phyloP scores from a whole-genome alignment of 306 rosid species.

The Gastrolobium villosum region DNA sequence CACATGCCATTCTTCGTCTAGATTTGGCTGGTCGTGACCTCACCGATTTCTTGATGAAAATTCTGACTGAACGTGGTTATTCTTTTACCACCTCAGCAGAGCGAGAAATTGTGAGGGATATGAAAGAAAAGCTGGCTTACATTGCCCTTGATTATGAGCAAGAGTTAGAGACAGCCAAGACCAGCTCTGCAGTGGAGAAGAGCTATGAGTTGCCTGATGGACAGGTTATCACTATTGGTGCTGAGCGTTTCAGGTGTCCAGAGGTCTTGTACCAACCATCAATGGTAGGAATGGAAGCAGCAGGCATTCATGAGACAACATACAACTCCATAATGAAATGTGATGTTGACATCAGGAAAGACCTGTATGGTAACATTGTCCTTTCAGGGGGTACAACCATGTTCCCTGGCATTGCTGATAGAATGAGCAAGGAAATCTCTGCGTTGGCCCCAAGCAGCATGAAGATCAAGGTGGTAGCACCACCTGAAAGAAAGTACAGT shows the following conservation, averaged over 20 bases:
- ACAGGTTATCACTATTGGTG: conserved; percentile 65
- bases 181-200: conserved; percentile 66
- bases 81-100: conserved; percentile 66
- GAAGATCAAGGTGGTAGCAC: conserved; percentile 71
- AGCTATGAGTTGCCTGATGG: conserved; percentile 71
- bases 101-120: conserved; percentile 71
- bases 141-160: conserved; percentile 70
- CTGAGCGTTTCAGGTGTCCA: conserved; percentile 70
- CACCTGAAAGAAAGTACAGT: conserved; percentile 69
- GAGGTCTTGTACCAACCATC: conserved; percentile 73
- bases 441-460: conserved; percentile 67
- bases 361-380: conserved; percentile 66
- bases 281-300: conserved; percentile 65
- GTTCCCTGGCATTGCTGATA: conserved; percentile 68
- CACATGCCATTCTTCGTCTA: conserved; percentile 64
- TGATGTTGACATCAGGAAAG: conserved; percentile 67
- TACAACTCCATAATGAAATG: conserved; percentile 70
- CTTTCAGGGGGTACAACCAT: conserved; percentile 67
- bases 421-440: conserved; percentile 70
- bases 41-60: conserved; percentile 61
- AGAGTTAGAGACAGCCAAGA: conserved; percentile 66
- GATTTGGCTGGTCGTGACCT: conserved; percentile 68
- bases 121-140: conserved; percentile 65
- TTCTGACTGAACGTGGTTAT: conserved; percentile 62
- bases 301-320: conserved; percentile 70